Evolutionary conservation across 1,139 yeast genomes (phyloP), one percentile per base, ranked within the genome.

Genomic region (Nadsonia commutata): DNA sequence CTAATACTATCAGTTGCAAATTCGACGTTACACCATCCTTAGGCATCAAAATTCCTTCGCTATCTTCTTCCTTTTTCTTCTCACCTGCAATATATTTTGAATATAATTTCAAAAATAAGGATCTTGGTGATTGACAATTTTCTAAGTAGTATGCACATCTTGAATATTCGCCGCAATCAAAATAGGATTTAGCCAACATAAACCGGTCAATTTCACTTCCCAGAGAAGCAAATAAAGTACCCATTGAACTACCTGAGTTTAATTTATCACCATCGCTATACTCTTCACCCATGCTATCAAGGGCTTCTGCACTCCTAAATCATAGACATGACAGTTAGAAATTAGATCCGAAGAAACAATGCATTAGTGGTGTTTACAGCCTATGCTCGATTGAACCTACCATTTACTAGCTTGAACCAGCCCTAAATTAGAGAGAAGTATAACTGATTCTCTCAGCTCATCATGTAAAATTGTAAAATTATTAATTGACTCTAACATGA

Each of bases 111-210:
- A 86, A 59, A 55, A 88, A 90, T 40, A 70, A 52, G 13, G 83
- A 76, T 44, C 71, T 68, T 2, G 78, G 71, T 7, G 49, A 36
- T 18, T 42, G 45, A 47, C 78, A 70, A 22, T 56, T 60, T 23
- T 68, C 68, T 45, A 67, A 67, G 47, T 88, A 63, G 18, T 70
- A 66, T 1, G 83, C 76, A 47, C 93, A 83, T 31, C 98, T 64
- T 47, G 80, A 93, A 56, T 80, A 88, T 58, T 90, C 98, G 53
- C 82, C 80, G 55, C 88, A 77, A 54, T 77, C 80, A 64, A 90
- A 85, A 54, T 82, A 80, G 0, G 84, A 60, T 46, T 77, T 76
- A 0, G 94, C 96, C 22, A 85, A 64, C 11, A 75, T 53, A 13
- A 64, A 50, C 40, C 48, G 45, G 43, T 46, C 43, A 11, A 41